Evolutionary conservation across 1,284 basidiomycete genomes (phyloP).

Genomic region (Sporisorium exsertum): DNA sequence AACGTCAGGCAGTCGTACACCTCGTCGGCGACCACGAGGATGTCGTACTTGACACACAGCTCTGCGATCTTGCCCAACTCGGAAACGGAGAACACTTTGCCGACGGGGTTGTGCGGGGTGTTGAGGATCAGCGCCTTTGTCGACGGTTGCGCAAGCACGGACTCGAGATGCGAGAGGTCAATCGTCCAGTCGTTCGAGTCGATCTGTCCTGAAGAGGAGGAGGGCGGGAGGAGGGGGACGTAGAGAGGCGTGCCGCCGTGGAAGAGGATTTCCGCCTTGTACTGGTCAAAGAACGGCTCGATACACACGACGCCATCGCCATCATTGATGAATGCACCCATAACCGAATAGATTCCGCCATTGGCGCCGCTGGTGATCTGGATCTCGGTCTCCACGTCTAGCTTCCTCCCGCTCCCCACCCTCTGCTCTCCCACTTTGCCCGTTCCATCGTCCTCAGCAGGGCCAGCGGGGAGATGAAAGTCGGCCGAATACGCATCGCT

Average conservation of each 20-base stretch:
- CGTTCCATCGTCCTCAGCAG: slow-evolving; percentile 45
- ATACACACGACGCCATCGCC: slow-evolving; percentile 96
- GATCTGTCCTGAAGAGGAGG: slow-evolving; percentile 24
- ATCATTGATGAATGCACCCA: slow-evolving; percentile 59
- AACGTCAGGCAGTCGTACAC: slow-evolving; percentile 91
- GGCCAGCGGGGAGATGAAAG: slow-evolving; percentile 49
- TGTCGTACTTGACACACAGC: slow-evolving; percentile 89
- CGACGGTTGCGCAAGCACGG: slow-evolving; percentile 81
- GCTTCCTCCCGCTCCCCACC: slow-evolving; percentile 73
- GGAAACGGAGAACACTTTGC: slow-evolving; percentile 85
- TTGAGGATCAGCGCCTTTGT: slow-evolving; percentile 75
- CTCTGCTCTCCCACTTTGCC: slow-evolving; percentile 40
- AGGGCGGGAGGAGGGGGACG: slow-evolving; percentile 90
- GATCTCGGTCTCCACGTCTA: slow-evolving; percentile 89
- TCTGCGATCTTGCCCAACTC: slow-evolving; percentile 87
- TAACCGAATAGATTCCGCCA: slow-evolving; percentile 64
- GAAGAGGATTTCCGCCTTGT: slow-evolving; percentile 73
- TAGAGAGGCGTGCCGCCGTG: slow-evolving; percentile 85
- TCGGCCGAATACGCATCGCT: slow-evolving; percentile 46
- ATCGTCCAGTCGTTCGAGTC: slow-evolving; percentile 71
- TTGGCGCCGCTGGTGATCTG: slow-evolving; percentile 93
- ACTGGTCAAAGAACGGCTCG: slow-evolving; percentile 95
- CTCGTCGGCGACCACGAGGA: slow-evolving; percentile 94
- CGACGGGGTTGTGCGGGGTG: slow-evolving; percentile 80
- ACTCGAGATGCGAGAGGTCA: slow-evolving; percentile 75